These are phyloP conservation scores for Cladosporium sp. DNA, from an alignment of 2,329 filamentous ascomycete genomes.

Conservation along the genomic window DNA sequence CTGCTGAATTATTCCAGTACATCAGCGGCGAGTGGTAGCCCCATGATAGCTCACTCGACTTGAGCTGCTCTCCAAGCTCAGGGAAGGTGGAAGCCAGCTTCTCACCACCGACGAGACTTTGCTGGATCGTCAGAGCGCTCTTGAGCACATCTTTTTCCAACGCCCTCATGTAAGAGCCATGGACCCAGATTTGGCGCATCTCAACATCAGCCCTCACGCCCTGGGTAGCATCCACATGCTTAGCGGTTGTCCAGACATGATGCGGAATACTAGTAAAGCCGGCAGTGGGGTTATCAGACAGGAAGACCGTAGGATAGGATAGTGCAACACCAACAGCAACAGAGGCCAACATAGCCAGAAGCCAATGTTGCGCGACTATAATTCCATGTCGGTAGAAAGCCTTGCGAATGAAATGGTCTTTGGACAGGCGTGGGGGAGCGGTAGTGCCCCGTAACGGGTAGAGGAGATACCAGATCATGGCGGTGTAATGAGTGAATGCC, in stretches of 20 bases:
- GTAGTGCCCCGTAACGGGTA: constrained; percentile 75
- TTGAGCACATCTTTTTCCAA: constrained; percentile 61
- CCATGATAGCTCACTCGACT: constrained; percentile 52
- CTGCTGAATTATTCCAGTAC: constrained; percentile 68
- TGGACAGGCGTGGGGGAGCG: constrained; percentile 62
- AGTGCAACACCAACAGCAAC: constrained; percentile 65
- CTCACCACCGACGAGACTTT: constrained; percentile 57
- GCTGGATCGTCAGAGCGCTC: constrained; percentile 64
- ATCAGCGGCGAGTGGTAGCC: constrained; percentile 78
- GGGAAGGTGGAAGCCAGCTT: constrained; percentile 19
- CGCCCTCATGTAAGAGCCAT: constrained; percentile 75
- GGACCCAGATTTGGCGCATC: constrained; percentile 77
- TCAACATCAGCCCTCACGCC: constrained; percentile 61
- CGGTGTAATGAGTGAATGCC: neutral
- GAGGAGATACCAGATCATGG: constrained; percentile 49
- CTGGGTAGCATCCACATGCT: constrained; percentile 27
- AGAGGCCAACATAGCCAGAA: constrained; percentile 69
- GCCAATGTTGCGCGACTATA: constrained; percentile 67
- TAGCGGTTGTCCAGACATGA: constrained; percentile 66
- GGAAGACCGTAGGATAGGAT: constrained; percentile 69
- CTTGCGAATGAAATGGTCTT: constrained; percentile 60
- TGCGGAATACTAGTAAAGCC: constrained; percentile 68
- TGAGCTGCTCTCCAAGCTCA: constrained; percentile 22
- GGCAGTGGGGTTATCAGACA: constrained; percentile 66
- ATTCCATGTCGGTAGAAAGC: constrained; percentile 65